Percentiles rank a stretch among this genome's conserved stretches.
These are phyloP conservation scores for Rhynchosporium graminicola DNA, from an alignment of 2,329 filamentous ascomycete genomes.

Conservation along the genomic window DNA sequence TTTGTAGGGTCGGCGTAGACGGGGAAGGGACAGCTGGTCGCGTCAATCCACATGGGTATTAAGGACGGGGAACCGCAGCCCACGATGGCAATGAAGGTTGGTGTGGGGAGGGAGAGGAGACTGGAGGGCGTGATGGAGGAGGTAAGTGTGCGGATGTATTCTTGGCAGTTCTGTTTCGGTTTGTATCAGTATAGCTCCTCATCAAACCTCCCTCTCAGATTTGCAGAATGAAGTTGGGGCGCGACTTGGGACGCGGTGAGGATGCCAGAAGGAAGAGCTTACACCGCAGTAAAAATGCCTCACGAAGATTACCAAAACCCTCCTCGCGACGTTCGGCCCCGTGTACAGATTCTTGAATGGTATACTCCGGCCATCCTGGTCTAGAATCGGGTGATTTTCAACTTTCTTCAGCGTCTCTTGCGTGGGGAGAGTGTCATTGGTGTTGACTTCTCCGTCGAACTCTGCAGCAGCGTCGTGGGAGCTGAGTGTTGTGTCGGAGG, in stretches of 20 bases:
- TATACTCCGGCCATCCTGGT: slow-evolving; percentile 37
- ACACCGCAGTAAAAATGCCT: slow-evolving; percentile 44
- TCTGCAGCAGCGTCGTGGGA: slow-evolving; percentile 44
- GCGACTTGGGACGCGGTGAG: no score
- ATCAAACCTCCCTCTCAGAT: not conserved
- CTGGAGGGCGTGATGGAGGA: slow-evolving; percentile 35
- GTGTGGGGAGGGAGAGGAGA: slow-evolving; percentile 38
- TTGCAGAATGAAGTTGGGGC: no score
- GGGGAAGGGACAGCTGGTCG: slow-evolving; percentile 53
- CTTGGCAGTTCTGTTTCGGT: slow-evolving; percentile 40
- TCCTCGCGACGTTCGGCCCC: slow-evolving; percentile 38
- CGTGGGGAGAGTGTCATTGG: slow-evolving; percentile 57
- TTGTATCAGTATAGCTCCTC: slow-evolving; percentile 6
- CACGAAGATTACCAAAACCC: slow-evolving; percentile 42
- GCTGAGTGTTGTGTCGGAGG: slow-evolving; percentile 13
- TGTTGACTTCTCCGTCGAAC: slow-evolving; percentile 57
- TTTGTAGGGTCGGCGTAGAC: slow-evolving; percentile 58
- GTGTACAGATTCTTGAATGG: slow-evolving; percentile 41
- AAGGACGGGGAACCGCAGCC: slow-evolving; percentile 58
- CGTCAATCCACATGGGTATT: slow-evolving; percentile 52
- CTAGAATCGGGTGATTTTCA: slow-evolving; percentile 42
- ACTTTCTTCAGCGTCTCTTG: slow-evolving; percentile 51
- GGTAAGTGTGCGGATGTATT: slow-evolving; percentile 39
- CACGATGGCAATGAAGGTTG: slow-evolving; percentile 50
- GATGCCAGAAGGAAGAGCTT: slow-evolving; percentile 17